These are phyloP conservation scores for Colletotrichum godetiae DNA, from an alignment of 2,329 filamentous ascomycete genomes.

Conservation along the genomic window DNA sequence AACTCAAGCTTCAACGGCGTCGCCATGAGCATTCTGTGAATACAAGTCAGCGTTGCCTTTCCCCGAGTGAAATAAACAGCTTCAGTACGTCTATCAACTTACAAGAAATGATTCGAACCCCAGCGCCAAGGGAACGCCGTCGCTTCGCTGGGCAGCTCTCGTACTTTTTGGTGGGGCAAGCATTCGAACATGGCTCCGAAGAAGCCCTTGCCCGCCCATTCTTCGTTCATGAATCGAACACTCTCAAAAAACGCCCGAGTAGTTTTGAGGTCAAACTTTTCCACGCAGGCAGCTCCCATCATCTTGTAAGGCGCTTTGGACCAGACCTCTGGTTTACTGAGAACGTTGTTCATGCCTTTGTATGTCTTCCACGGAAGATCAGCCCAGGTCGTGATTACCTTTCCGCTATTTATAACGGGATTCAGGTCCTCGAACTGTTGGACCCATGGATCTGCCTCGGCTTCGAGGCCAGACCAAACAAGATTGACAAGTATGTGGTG, in stretches of 20 bases:
- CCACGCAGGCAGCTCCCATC: conserved; percentile 28
- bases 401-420: conserved; percentile 7
- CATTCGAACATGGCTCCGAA: conserved; percentile 32
- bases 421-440: not conserved
- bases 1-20: conserved; percentile 44
- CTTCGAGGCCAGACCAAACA: conserved; percentile 21
- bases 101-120: conserved; percentile 30
- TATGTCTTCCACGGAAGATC: conserved; percentile 28
- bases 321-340: conserved; percentile 28
- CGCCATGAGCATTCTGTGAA: conserved; percentile 44
- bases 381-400: conserved; percentile 11
- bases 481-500: conserved; percentile 27
- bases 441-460: conserved; percentile 13
- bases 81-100: not conserved
- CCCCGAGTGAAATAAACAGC: no score
- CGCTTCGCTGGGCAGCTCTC: conserved; percentile 12
- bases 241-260: conserved; percentile 19
- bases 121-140: conserved; percentile 28
- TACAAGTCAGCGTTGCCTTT: not conserved
- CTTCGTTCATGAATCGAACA: conserved; percentile 22
- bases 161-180: conserved; percentile 25
- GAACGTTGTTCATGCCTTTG: conserved; percentile 25
- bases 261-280: conserved; percentile 19
- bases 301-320: conserved; percentile 29
- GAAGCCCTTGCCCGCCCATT: conserved; percentile 26